Percentiles rank a stretch among this genome's conserved stretches.
phyloP scores from a whole-genome alignment of 2,329 filamentous ascomycete genomes.

The Calonectria hongkongensis region DNA sequence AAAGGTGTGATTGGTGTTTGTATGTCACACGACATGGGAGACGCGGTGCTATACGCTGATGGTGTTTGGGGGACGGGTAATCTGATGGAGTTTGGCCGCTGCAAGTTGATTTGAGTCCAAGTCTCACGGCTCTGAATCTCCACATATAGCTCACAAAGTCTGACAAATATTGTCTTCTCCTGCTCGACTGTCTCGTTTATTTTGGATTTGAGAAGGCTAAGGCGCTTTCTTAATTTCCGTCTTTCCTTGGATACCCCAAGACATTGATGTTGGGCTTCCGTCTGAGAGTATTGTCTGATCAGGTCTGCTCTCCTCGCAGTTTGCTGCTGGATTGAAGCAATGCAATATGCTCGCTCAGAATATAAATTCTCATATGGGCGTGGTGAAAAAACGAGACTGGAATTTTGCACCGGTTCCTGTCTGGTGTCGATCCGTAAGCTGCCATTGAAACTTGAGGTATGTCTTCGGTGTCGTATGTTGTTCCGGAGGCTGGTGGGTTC shows the following conservation, averaged over 20 bases:
- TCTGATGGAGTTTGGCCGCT: constrained; percentile 38
- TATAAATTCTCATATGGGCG: constrained; percentile 65
- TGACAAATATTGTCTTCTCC: constrained; percentile 65
- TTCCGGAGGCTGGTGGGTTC: neutral
- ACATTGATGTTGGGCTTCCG: constrained; percentile 59
- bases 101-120: constrained; percentile 59
- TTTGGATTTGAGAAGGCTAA: constrained; percentile 63
- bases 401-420: constrained; percentile 31
- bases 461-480: constrained; percentile 40
- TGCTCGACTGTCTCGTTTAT: constrained; percentile 68
- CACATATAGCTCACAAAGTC: constrained; percentile 69
- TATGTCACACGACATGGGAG: constrained; percentile 39
- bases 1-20: constrained; percentile 51
- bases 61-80: constrained; percentile 41
- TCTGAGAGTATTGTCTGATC: constrained; percentile 60
- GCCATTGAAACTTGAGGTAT: constrained; percentile 37
- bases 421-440: constrained; percentile 30
- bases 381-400: constrained; percentile 57
- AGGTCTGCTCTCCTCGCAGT: constrained; percentile 61
- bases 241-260: constrained; percentile 52
- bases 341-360: constrained; percentile 68
- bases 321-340: constrained; percentile 63
- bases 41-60: constrained; percentile 38
- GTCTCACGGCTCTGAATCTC: constrained; percentile 68
- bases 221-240: constrained; percentile 63